phyloP scores from a whole-genome alignment of 345 rosid genomes.

The Eucalyptus regnans region DNA sequence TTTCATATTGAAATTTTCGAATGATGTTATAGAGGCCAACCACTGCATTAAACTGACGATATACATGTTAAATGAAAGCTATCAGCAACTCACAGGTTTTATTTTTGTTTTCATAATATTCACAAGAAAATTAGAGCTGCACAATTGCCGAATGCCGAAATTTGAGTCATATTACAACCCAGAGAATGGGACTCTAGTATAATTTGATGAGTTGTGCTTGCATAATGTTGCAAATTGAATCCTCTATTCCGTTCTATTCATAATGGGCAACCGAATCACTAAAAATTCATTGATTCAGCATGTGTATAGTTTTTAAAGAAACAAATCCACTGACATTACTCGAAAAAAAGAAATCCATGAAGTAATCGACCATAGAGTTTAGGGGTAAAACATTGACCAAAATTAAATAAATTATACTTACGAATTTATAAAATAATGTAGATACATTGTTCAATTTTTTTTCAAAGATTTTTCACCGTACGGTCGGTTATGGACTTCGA shows the following conservation, averaged over 20 bases:
- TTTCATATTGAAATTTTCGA: not conserved
- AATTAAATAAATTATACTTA: not conserved
- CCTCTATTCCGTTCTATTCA: not conserved
- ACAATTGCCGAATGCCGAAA: not conserved
- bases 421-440: not conserved
- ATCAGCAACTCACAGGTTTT: not conserved
- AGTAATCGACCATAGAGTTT: not conserved
- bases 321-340: not conserved
- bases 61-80: not conserved
- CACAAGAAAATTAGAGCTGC: not conserved
- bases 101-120: not conserved
- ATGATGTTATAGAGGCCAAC: not conserved
- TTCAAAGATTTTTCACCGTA: not conserved
- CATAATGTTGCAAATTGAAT: not conserved
- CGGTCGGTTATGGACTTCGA: not conserved
- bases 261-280: not conserved
- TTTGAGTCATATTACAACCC: not conserved
- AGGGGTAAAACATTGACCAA: not conserved
- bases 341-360: not conserved
- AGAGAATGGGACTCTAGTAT: not conserved
- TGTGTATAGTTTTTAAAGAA: not conserved
- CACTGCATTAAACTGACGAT: not conserved
- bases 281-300: not conserved
- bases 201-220: not conserved
- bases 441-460: not conserved